Evolutionary conservation across 176 grass and related monocot species (phyloP), one percentile per base, ranked within the genome.

Genomic region (Oryza nivara): DNA sequence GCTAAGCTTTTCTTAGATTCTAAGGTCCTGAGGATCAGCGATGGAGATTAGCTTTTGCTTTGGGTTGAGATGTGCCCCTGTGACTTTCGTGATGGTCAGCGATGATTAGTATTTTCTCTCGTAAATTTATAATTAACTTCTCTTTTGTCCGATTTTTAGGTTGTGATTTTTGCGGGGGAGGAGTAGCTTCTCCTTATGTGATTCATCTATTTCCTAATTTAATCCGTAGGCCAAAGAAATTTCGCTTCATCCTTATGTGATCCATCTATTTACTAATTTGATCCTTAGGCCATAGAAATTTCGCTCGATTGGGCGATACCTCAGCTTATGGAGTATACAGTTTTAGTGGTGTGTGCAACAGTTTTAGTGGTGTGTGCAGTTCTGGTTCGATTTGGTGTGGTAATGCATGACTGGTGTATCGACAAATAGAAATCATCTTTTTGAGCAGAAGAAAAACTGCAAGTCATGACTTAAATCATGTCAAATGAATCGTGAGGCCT

Each of bases 201-300:
- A 16, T 67, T 63, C 25, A 44, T 9, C 14, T 51, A 87, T 36
- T 77, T 49, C 32, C 43, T 80, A 68, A 34, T 68, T 45, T 11
- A 67, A n/a, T 44, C 51, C 30, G 2, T 32, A 32, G 30, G 30
- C 30, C 2, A 3, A 2, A 32, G 30, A 32, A 3, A 32, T 3
- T 32, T 32, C 30, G 30, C 30, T 32, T 2, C 1, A 32, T 54
- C 19, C 36, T 34, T 85, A 34, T 22, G 22, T 36, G 20, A 17
- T 68, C 73, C 38, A 44, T 9, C 14, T 52, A 87, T 36, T 77
- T 49, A n/a, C 44, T 80, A 68, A 34, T 68, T 46, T 11, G 54
- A n/a, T 45, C 51, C 35, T 66, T 35, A 30, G 2, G 40, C 8
- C 2, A 47, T 69, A 9, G 36, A 32, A 71, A 47, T 13, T 56